These are phyloP conservation scores for Pinus tabuliformis DNA, from an alignment of 75 land plant species.

Conservation along the genomic window DNA sequence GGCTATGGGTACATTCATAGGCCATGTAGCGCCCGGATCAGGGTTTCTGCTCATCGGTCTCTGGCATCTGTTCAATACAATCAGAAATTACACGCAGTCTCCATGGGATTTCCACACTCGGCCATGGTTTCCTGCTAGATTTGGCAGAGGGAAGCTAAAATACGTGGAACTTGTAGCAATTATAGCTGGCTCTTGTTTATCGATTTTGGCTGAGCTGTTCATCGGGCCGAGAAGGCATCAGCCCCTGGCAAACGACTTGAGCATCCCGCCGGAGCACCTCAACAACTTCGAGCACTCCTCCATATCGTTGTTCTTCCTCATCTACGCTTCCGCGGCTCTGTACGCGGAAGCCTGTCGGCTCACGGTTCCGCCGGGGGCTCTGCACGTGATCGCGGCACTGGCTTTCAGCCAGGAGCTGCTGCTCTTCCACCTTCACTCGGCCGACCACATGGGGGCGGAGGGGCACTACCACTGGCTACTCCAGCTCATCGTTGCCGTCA, in stretches of 20 bases:
- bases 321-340: conserved; percentile 52
- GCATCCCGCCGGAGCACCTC: conserved; percentile 32
- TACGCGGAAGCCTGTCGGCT: conserved; percentile 15
- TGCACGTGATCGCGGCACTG: conserved; percentile 40
- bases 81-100: conserved; percentile 28
- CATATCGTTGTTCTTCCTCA: conserved; percentile 58
- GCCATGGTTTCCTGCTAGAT: conserved; percentile 52
- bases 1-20: conserved; percentile 65
- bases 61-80: conserved; percentile 68
- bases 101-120: conserved; percentile 34
- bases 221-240: conserved; percentile 20
- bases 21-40: conserved; percentile 60
- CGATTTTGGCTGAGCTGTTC: conserved; percentile 42
- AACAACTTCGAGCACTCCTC: conserved; percentile 67
- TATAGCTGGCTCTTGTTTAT: conserved; percentile 36
- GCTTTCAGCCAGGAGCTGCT: conserved; percentile 64
- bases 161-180: conserved; percentile 49
- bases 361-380: not conserved
- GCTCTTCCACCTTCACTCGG: conserved; percentile 73
- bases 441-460: conserved; percentile 61
- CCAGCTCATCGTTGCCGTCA: conserved; percentile 40
- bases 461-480: conserved; percentile 85
- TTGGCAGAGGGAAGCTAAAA: not conserved
- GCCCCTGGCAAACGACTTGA: conserved; percentile 10
- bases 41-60: conserved; percentile 62